Percentiles rank a stretch among this genome's conserved stretches.
Evolutionary conservation across 23 red algal genomes (phyloP).

Genomic region (Agarophyton chilense): DNA sequence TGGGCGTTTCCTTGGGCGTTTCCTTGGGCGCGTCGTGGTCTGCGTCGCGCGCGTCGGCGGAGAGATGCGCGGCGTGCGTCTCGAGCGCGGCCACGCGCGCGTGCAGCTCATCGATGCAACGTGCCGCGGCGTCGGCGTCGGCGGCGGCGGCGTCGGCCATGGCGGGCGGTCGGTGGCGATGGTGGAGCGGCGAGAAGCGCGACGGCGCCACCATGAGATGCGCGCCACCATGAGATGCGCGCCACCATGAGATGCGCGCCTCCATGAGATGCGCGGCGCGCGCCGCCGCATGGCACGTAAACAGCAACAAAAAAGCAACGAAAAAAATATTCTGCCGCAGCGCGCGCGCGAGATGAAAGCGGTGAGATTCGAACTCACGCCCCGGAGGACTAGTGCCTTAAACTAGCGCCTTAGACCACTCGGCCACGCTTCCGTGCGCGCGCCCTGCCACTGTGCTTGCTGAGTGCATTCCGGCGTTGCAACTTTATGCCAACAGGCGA

Average conservation of each 20-base stretch:
- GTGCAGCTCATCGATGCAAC: background rate
- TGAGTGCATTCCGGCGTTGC: no score
- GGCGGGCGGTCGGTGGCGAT: no score
- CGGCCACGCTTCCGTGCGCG: conserved; percentile 66
- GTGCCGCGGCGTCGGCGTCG: background rate
- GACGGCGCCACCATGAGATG: no score
- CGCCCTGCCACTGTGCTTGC: no score
- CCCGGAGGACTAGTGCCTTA: conserved; percentile 88
- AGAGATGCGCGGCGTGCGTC: background rate
- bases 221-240: background rate
- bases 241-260: no score
- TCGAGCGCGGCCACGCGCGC: background rate
- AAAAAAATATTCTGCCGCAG: no score
- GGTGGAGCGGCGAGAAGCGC: no score
- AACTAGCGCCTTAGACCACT: conserved; percentile 91
- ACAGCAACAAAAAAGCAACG: no score
- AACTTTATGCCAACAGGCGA: no score
- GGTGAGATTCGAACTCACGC: conserved; percentile 88
- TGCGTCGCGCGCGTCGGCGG: background rate
- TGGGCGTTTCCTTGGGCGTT: background rate
- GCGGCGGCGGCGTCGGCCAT: background rate
- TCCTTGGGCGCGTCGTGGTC: background rate
- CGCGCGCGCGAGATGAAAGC: conserved; percentile 47
- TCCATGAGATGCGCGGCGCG: no score
- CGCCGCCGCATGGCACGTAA: no score